Percentiles rank a stretch among this genome's conserved stretches.
Evolutionary conservation across 805 yeast species (phyloP).

Genomic region (Debaryomyces tyrocola): DNA sequence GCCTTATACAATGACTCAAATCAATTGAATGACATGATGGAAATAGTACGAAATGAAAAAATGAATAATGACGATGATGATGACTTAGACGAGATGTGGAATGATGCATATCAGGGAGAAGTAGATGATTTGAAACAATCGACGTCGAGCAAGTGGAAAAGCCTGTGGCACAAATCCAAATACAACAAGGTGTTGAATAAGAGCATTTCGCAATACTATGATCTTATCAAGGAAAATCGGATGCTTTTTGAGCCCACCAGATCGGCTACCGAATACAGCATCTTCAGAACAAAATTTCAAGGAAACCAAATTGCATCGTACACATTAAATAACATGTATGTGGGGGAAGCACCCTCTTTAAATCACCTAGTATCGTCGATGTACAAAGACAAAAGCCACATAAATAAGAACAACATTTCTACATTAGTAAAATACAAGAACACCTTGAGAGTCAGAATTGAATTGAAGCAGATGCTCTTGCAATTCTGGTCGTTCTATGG

Average conservation of each 20-base stretch:
- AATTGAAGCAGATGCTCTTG: slow-evolving; percentile 35
- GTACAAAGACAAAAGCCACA: slow-evolving; percentile 17
- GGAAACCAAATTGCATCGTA: slow-evolving; percentile 24
- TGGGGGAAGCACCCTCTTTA: slow-evolving; percentile 39
- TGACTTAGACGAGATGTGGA: slow-evolving; percentile 19
- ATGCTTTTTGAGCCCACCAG: slow-evolving; percentile 39
- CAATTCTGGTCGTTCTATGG: slow-evolving; percentile 44
- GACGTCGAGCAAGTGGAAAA: slow-evolving; percentile 18
- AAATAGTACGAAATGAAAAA: slow-evolving; percentile 2
- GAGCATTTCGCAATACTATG: slow-evolving; percentile 18
- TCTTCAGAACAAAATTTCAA: slow-evolving; percentile 19
- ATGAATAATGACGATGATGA: slow-evolving; percentile 4
- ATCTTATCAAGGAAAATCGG: slow-evolving; percentile 24
- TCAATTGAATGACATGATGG: slow-evolving; percentile 16
- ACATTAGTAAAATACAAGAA: slow-evolving; percentile 31
- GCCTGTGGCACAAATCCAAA: slow-evolving; percentile 15
- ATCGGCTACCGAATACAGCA: slow-evolving; percentile 11
- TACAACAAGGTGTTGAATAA: slow-evolving; percentile 3
- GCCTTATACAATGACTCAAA: slow-evolving; percentile 32
- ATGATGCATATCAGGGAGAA: slow-evolving; percentile 34
- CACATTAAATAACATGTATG: slow-evolving; percentile 29
- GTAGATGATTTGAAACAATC: slow-evolving; percentile 5
- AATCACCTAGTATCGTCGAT: slow-evolving; percentile 21
- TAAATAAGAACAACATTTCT: slow-evolving; percentile 11
- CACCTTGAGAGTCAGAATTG: slow-evolving; percentile 37